Evolutionary conservation across 805 yeast genomes (phyloP), one percentile per base, ranked within the genome.

Genomic region (Teunomyces stri): DNA sequence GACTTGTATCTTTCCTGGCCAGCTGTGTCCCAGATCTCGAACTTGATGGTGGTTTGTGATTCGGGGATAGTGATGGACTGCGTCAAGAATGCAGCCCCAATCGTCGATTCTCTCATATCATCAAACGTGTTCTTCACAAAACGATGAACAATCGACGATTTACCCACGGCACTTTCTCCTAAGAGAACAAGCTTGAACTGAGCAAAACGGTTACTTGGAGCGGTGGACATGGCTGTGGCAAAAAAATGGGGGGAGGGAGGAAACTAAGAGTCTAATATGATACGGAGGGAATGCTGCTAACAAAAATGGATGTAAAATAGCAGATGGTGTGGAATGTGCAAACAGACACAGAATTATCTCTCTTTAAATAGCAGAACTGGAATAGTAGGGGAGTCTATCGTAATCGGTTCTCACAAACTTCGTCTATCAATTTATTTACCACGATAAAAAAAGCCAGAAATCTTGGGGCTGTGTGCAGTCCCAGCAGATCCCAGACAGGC

Each of bases 1-100:
- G 89, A 81, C 52, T 85, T 77, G 58, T 86, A 87, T 47, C 95
- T 68, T 58, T 87, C 94, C 62, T 87, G 94, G 5, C 95, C 94
- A 0, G 92, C 91, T 2, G 92, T 86, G 60, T 87, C 95, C 95
- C 94, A 87, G 44, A 87, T 85, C 60, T 87, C 94, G 54, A 85
- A 79, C 61, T 85, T 85, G 37, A 86, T 78, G 1, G 82, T 80
- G 42, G 72, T 67, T 12, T 80, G 76, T 28, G 61, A 55, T 30
- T 71, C 79, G 45, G 78, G 79, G n/a, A 81, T 59, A 15, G 78
- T 76, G 40, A 85, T 78, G 2, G 82, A 73, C 59, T 84, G 90
- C 1, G 92, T 85, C 44, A 85, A 70, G 62, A 86, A 87, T 2
- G 94, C 95, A 1, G 95, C 95, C 1, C 95, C 94, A 46, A 87